phyloP scores from a whole-genome alignment of 2,329 filamentous ascomycete species.

The Madurella fahalii region DNA sequence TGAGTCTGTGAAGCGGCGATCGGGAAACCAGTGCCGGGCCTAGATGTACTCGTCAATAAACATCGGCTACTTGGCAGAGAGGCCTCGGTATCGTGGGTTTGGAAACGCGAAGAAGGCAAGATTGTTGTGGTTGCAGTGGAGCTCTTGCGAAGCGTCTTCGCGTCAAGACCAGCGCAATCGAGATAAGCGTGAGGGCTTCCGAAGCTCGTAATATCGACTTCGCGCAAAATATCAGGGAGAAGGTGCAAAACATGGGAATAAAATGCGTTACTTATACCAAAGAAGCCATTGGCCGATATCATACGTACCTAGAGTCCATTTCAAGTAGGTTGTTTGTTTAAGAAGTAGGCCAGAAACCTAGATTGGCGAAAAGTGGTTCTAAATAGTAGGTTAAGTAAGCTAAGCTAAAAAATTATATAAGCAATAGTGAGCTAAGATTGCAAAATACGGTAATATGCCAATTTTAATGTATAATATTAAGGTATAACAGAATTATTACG shows the following conservation, averaged over 20 bases:
- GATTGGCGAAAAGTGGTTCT: neutral
- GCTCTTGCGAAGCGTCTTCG: neutral
- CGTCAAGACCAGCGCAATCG: neutral
- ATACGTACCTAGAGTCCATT: conserved; percentile 15
- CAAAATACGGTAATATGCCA: no score
- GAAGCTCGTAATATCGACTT: neutral
- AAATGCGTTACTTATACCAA: neutral
- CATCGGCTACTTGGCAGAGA: neutral
- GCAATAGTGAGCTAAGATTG: no score
- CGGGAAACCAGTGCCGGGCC: neutral
- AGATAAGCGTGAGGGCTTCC: neutral
- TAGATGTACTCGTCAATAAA: conserved; percentile 8
- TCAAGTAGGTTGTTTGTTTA: neutral
- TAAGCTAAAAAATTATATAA: no score
- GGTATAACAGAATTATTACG: no score
- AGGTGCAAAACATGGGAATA: neutral
- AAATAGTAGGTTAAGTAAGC: neutral
- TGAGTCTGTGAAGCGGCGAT: neutral
- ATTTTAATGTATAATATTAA: no score
- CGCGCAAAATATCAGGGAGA: neutral
- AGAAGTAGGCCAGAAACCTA: neutral
- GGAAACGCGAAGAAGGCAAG: neutral
- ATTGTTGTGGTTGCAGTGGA: conserved; percentile 5
- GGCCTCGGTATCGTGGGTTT: neutral
- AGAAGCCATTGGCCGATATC: no score